Evolutionary conservation across 2,329 filamentous ascomycete genomes (phyloP), one percentile per base, ranked within the genome.

Genomic region (Purpureocillium takamizusanense): DNA sequence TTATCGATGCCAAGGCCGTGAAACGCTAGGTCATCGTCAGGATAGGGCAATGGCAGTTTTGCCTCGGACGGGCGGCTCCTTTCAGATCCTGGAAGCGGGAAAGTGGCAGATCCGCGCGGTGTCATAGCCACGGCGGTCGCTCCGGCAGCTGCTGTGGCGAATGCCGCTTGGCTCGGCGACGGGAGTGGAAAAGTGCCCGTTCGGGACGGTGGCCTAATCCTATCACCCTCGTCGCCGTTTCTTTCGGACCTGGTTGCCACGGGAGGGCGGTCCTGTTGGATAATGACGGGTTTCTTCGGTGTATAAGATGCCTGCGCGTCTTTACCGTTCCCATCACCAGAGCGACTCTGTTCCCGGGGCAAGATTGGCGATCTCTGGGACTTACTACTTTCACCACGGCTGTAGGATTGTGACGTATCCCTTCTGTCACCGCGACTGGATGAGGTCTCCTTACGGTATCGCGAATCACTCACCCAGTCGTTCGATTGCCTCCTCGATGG

Each of bases 281-380:
- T 42, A 3, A 61, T 45, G 10, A 59, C 43, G 2, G 62, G 61
- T 39, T 58, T 59, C 23, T 56, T 54, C 7, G 55, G 53, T n/a
- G 53, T 55, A 28, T 50, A 48, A 29, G 54, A 37, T 39, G 55
- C 35, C 39, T 54, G 45, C 15, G 53, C 46, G 3, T 48, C 50
- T 39, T 53, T 61, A 10, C 54, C 43, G 25, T 57, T 50, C 9
- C 68, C 66, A 15, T 67, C 65, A 18, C 59, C 61, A 3, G 63
- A 65, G 27, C 60, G 59, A 14, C 53, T 63, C 7, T 58, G 52
- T 43, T 46, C 54, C 49, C 36, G 54, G 37, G 43, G 51, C 11
- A 36, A 33, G 28, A 46, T 42, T 3, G 53, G 46, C 7, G 50
- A 43, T 7, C 37, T 43, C 16, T 36, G 45, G 7, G 42, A 29